Percentiles rank a stretch among this genome's conserved stretches.
Evolutionary conservation across 192 early-diverging fungal genomes (phyloP).

Genomic region (Coemansia sp.): DNA sequence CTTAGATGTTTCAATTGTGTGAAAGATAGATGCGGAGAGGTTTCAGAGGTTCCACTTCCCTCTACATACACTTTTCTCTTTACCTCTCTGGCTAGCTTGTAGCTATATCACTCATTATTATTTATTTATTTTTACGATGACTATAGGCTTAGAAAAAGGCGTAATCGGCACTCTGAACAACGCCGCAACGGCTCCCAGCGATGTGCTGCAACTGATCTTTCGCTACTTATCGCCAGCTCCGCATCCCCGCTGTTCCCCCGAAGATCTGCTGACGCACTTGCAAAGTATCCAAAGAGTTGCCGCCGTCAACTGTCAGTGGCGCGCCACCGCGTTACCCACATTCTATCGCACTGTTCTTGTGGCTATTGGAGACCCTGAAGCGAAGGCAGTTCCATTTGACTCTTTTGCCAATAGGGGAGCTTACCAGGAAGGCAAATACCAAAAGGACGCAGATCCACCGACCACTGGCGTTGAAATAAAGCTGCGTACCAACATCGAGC

Average conservation of each 20-base stretch:
- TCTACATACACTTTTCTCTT: too few relatives aligned
- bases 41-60: too few relatives aligned
- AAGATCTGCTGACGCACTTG: not conserved
- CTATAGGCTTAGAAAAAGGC: too few relatives aligned
- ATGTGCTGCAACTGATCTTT: not conserved
- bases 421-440: not conserved
- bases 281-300: not conserved
- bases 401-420: not conserved
- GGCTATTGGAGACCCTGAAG: not conserved
- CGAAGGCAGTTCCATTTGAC: not conserved
- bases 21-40: too few relatives aligned
- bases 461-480: not conserved
- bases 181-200: too few relatives aligned
- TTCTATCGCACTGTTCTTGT: constrained; percentile 12
- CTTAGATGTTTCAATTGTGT: too few relatives aligned
- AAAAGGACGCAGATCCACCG: not conserved
- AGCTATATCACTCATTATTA: too few relatives aligned
- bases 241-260: not conserved
- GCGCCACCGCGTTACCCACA: not conserved
- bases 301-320: constrained; percentile 15
- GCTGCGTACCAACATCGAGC: not conserved
- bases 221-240: not conserved
- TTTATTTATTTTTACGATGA: too few relatives aligned
- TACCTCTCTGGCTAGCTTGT: too few relatives aligned
- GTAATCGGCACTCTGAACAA: too few relatives aligned